Base-by-base conservation (phyloP, 495 filamentous ascomycete species). In the Astrocystis sublimbata region DNA sequence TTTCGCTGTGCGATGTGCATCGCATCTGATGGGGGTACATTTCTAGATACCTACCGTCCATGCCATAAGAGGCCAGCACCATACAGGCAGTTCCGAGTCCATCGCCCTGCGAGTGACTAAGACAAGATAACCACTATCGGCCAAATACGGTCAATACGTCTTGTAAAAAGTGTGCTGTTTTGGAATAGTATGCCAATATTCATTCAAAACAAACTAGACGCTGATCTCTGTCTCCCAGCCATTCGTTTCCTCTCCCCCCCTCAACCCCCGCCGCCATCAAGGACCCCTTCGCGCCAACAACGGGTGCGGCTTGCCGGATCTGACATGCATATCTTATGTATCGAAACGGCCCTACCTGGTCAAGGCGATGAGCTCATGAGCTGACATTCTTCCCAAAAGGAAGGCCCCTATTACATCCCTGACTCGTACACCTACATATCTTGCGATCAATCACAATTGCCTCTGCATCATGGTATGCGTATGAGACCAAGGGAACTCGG, bases 1-100 rank as follows among this genome's bases (percentile, higher is more conserved):
- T 33, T 45, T 57, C 54, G 54, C 54, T 57, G 23, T 43, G 54
- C 54, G 54, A 33, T 33, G 7, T 45, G 54, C 54, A 45, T 24
- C 19, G 1, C 51, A 17, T 21, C 21, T 52, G n/a, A 52, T 35
- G 28, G 35, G 47, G 19, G 35, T 55, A 15, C 38, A n/a, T 42
- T 36, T 28, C 42, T 6, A 41, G n/a, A 36, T 13, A 6, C 33
- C 33, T 6, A 36, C 33, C 33, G 47, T 21, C 30, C 4, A 24
- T 21, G 23, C 43, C n/a, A 52, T 52, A 23, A n/a, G 2, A 38
- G 10, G 17, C 17, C 31, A 9, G 31, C 0, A 52, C 49, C 13
- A 1, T 15, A 19, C 21, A 6, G 31, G 10, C n/a, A n/a, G n/a
- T 54, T 40, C 13, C 26, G 5, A n/a, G 17, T 40, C 6, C 2